Evolutionary conservation across 768 basidiomycete species (phyloP), one percentile per base, ranked within the genome.

Genomic region (Peribolospora kevripleyi): DNA sequence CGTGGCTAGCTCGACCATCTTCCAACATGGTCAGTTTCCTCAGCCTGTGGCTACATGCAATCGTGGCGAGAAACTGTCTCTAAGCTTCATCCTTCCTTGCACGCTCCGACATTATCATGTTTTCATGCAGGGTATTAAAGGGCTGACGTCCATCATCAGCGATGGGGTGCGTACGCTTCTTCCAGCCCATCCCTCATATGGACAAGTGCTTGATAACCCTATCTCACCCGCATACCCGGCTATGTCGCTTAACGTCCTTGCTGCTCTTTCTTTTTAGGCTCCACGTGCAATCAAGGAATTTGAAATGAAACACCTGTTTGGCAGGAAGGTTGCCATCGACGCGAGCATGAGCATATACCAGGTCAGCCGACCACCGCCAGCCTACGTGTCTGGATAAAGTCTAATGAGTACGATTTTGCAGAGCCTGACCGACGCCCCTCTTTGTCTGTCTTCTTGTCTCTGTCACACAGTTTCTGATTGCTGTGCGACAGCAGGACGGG

Each of bases 251-350:
- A 25, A 25, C 25, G 1, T 25, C 25, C 25, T 25, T 25, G 25
- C 25, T 25, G 25, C 25, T 25, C 25, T 25, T 25, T 25, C 25
- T 25, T 25, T 25, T 25, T 25, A 91, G 68, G 86, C 93, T 5
- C 93, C 93, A 1, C 77, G 73, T 52, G 73, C 83, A 7, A 86
- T 93, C 62, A 76, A 66, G 54, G 61, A 66, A 41, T 55, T 59
- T 37, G 64, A 64, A 36, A 65, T 63, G 55, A 64, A 61, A 41
- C 48, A 85, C 37, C 79, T 98, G 48, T 97, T 98, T 61, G 91
- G 93, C 2, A 80, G 93, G 62, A 97, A 95, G 72, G 88, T 97
- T 60, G 91, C 91, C 57, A 86, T 98, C 60, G 93, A 98, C 73
- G 93, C 93, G 65, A 63, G 66, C 52, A 87, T 88, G 84, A 84